phyloP scores from a whole-genome alignment of 2,329 filamentous ascomycete genomes.

The Hypoxylon sp. region DNA sequence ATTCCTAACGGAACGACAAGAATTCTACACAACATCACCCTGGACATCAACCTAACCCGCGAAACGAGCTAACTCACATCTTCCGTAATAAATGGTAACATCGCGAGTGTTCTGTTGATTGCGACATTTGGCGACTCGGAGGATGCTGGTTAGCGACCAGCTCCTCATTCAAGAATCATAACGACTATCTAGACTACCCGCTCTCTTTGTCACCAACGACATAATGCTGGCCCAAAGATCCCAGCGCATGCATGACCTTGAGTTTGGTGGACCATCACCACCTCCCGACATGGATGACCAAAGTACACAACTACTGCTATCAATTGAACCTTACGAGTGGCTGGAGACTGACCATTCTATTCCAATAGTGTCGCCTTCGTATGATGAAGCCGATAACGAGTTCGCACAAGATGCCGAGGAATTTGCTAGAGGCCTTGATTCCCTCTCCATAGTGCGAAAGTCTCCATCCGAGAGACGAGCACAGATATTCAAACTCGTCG shows the following conservation, averaged over 20 bases:
- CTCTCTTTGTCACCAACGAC: constrained; percentile 15
- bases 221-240: constrained; percentile 43
- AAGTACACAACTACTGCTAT: constrained; percentile 41
- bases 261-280: constrained; percentile 37
- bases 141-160: constrained; percentile 49
- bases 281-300: constrained; percentile 39
- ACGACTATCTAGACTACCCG: constrained; percentile 9
- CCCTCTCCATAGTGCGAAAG: constrained; percentile 71
- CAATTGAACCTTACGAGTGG: constrained; percentile 22
- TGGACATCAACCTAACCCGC: constrained; percentile 7
- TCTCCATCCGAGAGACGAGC: constrained; percentile 70
- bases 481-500: constrained; percentile 77
- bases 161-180: constrained; percentile 42
- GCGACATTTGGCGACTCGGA: constrained; percentile 40
- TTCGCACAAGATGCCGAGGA: constrained; percentile 80
- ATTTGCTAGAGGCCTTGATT: constrained; percentile 87
- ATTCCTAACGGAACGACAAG: constrained; percentile 30
- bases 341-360: constrained; percentile 27
- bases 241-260: constrained; percentile 38
- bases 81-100: constrained; percentile 5
- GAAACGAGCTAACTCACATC: background rate
- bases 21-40: constrained; percentile 1
- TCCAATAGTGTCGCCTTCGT: constrained; percentile 50
- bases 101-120: constrained; percentile 11
- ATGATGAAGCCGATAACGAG: constrained; percentile 42